Evolutionary conservation across 805 yeast genomes (phyloP).

Genomic region (Starmerella etchellsii): DNA sequence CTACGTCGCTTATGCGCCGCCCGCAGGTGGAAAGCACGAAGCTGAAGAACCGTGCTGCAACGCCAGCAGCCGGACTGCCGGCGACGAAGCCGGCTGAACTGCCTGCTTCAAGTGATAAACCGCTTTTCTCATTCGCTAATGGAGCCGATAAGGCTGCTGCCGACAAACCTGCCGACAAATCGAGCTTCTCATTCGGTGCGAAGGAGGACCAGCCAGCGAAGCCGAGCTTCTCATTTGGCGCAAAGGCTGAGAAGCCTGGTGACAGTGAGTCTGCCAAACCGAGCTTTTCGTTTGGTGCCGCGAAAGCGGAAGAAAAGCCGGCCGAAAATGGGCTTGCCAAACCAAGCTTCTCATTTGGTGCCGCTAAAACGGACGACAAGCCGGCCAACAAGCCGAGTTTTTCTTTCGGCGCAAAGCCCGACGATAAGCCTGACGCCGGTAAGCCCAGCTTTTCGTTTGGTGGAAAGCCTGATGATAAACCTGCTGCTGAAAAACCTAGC

Average conservation of each 20-base stretch:
- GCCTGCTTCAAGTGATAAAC: too few species aligned
- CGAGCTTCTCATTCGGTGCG: conserved; percentile 10
- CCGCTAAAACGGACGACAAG: neutral
- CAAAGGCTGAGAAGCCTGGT: neutral
- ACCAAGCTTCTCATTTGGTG: too few species aligned
- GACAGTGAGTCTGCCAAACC: too few species aligned
- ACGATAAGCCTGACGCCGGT: neutral
- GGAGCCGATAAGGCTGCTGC: neutral
- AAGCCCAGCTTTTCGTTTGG: neutral
- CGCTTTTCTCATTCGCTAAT: conserved; percentile 1
- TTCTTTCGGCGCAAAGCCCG: neutral
- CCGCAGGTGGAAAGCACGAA: conserved; percentile 12
- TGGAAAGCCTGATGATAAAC: neutral
- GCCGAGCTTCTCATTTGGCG: neutral
- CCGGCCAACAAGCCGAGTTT: conserved; percentile 1
- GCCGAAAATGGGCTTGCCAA: too few species aligned
- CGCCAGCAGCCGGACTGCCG: neutral
- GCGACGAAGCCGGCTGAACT: conserved; percentile 1
- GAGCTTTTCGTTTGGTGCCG: neutral
- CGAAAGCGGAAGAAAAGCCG: neutral
- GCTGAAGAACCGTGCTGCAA: neutral
- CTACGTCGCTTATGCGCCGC: conserved; percentile 3
- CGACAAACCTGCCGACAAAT: conserved; percentile 3
- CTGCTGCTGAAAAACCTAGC: neutral
- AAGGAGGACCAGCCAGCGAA: neutral